These are phyloP conservation scores for Geosmithia morbida DNA, from an alignment of 2,329 filamentous ascomycete genomes.

Conservation along the genomic window DNA sequence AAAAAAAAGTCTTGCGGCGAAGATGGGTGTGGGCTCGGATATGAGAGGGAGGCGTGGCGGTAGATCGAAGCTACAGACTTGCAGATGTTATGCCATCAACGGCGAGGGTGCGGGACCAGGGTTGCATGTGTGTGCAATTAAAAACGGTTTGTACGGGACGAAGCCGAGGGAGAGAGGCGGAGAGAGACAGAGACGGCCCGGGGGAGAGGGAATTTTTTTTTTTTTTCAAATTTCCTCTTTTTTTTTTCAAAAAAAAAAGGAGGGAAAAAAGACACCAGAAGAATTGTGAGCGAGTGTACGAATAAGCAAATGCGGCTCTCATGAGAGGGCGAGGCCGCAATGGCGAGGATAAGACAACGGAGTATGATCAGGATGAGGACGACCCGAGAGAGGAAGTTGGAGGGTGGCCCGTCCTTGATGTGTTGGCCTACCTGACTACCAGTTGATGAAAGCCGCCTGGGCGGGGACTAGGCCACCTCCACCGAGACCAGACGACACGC, in stretches of 20 bases:
- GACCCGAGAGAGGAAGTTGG: constrained; percentile 24
- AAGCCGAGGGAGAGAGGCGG: not conserved
- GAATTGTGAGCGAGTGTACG: constrained; percentile 3
- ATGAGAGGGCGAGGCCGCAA: not conserved
- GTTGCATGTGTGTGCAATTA: not conserved
- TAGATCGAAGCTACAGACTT: not conserved
- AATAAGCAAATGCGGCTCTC: constrained; percentile 4
- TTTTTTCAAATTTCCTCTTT: too few relatives aligned
- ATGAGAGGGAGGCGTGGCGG: not conserved
- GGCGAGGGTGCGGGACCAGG: not conserved
- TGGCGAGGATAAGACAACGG: not conserved
- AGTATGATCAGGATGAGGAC: not conserved
- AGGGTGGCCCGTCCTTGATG: constrained; percentile 66
- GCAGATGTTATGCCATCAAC: not conserved
- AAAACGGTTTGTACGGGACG: not conserved
- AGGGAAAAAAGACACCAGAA: not conserved
- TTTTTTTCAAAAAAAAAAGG: too few relatives aligned
- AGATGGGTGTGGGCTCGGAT: constrained; percentile 1
- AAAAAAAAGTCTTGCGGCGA: constrained; percentile 3
- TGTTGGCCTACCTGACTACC: constrained; percentile 77
- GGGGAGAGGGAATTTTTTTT: too few relatives aligned
- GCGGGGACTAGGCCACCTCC: constrained; percentile 43
- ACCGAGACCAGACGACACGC: constrained; percentile 31
- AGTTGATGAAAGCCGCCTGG: constrained; percentile 55
- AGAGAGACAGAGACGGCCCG: not conserved